A percentile compares a stretch with the other conserved stretches of the same genome.
Evolutionary conservation across 2,329 filamentous ascomycete species (phyloP).

Genomic region (Fusarium zealandicum): DNA sequence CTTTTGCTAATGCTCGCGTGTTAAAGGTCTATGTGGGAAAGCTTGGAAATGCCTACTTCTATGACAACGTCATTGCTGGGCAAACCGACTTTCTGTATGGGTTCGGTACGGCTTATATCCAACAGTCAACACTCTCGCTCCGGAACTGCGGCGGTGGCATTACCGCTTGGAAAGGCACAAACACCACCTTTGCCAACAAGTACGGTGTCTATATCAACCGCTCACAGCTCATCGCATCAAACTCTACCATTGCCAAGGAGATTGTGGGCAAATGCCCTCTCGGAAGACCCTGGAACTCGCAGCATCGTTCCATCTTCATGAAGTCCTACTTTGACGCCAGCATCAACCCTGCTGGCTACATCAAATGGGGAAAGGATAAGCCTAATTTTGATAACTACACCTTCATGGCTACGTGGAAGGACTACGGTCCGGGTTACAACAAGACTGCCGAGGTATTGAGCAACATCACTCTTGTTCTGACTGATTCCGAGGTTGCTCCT

Average conservation of each 20-base stretch:
- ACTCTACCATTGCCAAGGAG: slow-evolving; percentile 50
- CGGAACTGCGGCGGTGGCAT: slow-evolving; percentile 71
- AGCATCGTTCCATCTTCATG: slow-evolving; percentile 65
- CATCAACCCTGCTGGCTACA: slow-evolving; percentile 62
- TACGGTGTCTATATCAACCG: slow-evolving; percentile 71
- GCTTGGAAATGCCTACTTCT: slow-evolving; percentile 70
- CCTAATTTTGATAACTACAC: slow-evolving; percentile 51
- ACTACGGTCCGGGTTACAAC: slow-evolving; percentile 62
- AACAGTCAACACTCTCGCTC: slow-evolving; percentile 60
- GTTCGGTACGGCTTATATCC: slow-evolving; percentile 70
- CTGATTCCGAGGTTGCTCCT: slow-evolving; percentile 40
- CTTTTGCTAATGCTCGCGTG: background rate
- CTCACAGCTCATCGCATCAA: slow-evolving; percentile 62
- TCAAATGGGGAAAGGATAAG: slow-evolving; percentile 8
- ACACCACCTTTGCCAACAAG: slow-evolving; percentile 71
- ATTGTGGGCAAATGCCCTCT: slow-evolving; percentile 59
- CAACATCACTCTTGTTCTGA: slow-evolving; percentile 56
- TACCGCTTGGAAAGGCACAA: slow-evolving; percentile 70
- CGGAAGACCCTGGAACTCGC: slow-evolving; percentile 68
- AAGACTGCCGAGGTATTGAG: slow-evolving; percentile 50
- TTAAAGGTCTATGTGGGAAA: slow-evolving; percentile 68
- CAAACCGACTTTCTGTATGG: slow-evolving; percentile 75
- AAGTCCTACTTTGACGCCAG: slow-evolving; percentile 62
- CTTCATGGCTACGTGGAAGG: slow-evolving; percentile 63
- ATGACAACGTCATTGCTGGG: slow-evolving; percentile 65